Evolutionary conservation across 495 filamentous ascomycete species (phyloP).

Genomic region (Aspergillus hancockii): DNA sequence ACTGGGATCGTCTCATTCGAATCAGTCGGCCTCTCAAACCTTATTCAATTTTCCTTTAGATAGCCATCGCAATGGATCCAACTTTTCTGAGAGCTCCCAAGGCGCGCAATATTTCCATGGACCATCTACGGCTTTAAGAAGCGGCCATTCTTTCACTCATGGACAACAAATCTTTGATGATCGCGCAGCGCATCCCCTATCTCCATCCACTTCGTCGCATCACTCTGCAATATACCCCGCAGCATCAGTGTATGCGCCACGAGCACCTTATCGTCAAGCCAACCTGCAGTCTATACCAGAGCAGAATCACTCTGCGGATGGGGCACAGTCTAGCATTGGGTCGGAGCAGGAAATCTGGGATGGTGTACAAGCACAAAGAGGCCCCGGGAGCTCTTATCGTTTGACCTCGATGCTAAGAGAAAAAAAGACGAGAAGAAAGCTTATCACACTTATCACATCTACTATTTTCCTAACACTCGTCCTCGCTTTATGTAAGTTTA

Average conservation of each 20-base stretch:
- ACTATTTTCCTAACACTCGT: constrained; percentile 53
- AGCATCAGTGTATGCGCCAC: constrained; percentile 6
- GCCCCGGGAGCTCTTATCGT: background rate
- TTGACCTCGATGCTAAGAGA: constrained; percentile 55
- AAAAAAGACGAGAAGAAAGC: constrained; percentile 51
- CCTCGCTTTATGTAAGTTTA: constrained; percentile 59
- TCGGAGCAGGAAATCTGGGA: background rate
- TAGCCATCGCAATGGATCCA: background rate
- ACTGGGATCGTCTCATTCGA: constrained; percentile 16
- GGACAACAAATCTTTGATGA: constrained; percentile 11
- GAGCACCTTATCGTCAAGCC: constrained; percentile 4
- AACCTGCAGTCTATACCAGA: constrained; percentile 6
- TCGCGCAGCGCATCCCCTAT: constrained; percentile 4
- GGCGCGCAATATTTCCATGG: constrained; percentile 2
- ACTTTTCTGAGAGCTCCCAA: constrained; percentile 3
- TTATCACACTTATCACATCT: constrained; percentile 59
- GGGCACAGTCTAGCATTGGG: background rate
- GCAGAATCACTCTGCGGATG: background rate
- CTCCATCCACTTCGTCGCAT: constrained; percentile 1
- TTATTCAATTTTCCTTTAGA: background rate
- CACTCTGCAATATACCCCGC: background rate
- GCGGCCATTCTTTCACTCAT: constrained; percentile 1
- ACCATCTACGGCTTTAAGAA: background rate
- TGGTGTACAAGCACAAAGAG: background rate
- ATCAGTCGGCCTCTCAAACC: constrained; percentile 7